These are phyloP conservation scores for Lachnum nothofagi DNA, from an alignment of 2,329 filamentous ascomycete species.

Conservation along the genomic window DNA sequence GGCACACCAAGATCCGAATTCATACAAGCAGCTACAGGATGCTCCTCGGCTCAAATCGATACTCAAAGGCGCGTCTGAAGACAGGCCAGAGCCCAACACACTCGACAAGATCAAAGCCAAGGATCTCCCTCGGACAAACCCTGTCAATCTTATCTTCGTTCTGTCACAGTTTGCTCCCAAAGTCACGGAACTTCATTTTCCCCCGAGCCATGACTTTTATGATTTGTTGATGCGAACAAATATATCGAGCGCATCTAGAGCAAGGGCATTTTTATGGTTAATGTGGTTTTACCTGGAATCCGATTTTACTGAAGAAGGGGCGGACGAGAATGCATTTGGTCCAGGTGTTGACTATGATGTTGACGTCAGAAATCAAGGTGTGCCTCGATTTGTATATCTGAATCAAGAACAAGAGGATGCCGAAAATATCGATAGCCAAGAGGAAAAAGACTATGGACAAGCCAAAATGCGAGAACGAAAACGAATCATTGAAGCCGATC, in stretches of 20 bases:
- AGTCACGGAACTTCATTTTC: constrained; percentile 89
- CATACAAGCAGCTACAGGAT: constrained; percentile 97
- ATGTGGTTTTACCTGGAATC: constrained; percentile 99
- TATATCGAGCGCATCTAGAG: constrained; percentile 74
- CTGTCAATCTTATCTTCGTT: constrained; percentile 94
- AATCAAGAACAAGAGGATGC: constrained; percentile 56
- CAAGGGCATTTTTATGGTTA: constrained; percentile 87
- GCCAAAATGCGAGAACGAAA: constrained; percentile 70
- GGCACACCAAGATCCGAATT: constrained; percentile 87
- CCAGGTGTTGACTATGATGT: constrained; percentile 60
- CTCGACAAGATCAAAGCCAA: constrained; percentile 73
- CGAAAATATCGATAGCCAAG: constrained; percentile 70
- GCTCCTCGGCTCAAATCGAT: constrained; percentile 95
- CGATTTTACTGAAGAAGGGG: constrained; percentile 84
- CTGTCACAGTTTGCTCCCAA: constrained; percentile 85
- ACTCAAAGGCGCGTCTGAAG: constrained; percentile 91
- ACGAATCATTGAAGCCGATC: constrained; percentile 70
- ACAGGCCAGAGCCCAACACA: constrained; percentile 76
- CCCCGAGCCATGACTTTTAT: constrained; percentile 80
- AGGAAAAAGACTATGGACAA: constrained; percentile 66
- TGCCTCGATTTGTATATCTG: constrained; percentile 63
- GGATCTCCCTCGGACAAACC: constrained; percentile 78
- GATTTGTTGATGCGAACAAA: constrained; percentile 91
- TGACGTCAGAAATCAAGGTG: constrained; percentile 61
- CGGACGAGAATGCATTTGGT: constrained; percentile 87